phyloP scores from a whole-genome alignment of 768 basidiomycete genomes.

The Boletus vinaceobasis region DNA sequence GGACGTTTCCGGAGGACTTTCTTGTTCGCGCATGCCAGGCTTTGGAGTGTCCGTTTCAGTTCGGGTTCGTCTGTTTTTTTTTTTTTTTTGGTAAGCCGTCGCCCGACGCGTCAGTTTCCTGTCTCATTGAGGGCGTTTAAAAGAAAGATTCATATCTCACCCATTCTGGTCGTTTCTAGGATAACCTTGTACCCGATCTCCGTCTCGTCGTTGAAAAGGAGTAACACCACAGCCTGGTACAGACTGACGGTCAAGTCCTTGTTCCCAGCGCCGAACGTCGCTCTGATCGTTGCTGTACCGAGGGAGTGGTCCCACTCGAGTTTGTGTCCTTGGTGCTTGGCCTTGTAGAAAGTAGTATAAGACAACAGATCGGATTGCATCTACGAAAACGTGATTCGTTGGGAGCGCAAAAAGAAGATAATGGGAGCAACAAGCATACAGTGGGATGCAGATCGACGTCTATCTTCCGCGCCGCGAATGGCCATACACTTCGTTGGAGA shows the following conservation, averaged over 20 bases:
- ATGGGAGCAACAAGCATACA: constrained; percentile 34
- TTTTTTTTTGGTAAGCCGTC: background rate
- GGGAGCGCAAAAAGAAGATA: background rate
- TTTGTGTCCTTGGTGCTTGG: constrained; percentile 69
- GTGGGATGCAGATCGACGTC: constrained; percentile 51
- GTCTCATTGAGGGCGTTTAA: too few species aligned
- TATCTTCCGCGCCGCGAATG: constrained; percentile 55
- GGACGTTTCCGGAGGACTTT: constrained; percentile 83
- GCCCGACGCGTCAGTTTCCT: background rate
- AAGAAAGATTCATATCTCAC: constrained; percentile 40
- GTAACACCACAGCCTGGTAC: constrained; percentile 82
- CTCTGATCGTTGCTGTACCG: constrained; percentile 75
- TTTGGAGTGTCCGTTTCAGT: constrained; percentile 83
- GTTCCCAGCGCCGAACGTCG: constrained; percentile 57
- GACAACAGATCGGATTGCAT: constrained; percentile 69
- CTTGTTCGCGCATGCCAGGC: constrained; percentile 87
- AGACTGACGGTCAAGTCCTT: constrained; percentile 92
- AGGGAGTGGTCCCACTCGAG: constrained; percentile 87
- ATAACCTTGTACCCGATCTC: constrained; percentile 69
- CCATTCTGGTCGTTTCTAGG: constrained; percentile 61
- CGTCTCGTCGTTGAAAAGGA: constrained; percentile 75
- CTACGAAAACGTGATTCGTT: constrained; percentile 34
- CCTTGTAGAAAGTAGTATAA: constrained; percentile 72
- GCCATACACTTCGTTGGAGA: constrained; percentile 88
- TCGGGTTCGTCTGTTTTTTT: constrained; percentile 57